Conservation (phyloP, 1,284 basidiomycete genomes). For the Somion occarium region DNA sequence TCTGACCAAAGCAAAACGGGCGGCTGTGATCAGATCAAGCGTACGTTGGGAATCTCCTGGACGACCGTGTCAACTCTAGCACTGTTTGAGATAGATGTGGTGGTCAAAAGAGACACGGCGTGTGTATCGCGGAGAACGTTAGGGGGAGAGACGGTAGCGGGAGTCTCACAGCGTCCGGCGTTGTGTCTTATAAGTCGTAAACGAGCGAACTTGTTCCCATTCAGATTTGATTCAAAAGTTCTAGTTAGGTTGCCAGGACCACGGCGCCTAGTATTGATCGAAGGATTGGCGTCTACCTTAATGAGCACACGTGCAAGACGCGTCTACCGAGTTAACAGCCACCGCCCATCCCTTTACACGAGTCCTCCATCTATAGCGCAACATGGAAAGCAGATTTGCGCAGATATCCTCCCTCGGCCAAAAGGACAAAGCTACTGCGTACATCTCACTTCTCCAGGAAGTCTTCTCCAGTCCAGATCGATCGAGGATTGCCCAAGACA, state of each 20-base stretch:
- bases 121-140: slow-evolving; percentile 3
- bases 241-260: background rate
- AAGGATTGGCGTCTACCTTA: background rate
- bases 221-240: background rate
- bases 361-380: background rate
- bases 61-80: slow-evolving; percentile 26
- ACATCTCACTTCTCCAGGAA: slow-evolving; percentile 53
- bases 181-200: background rate
- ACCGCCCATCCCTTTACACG: background rate
- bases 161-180: slow-evolving; percentile 1
- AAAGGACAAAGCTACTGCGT: slow-evolving; percentile 81
- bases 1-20: background rate
- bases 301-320: background rate
- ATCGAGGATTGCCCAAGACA: slow-evolving; percentile 42
- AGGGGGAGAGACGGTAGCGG: background rate
- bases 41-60: slow-evolving; percentile 29
- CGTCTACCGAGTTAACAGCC: background rate
- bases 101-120: slow-evolving; percentile 5
- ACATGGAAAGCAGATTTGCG: slow-evolving; percentile 62
- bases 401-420: slow-evolving; percentile 63
- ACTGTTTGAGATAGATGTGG: slow-evolving; percentile 7
- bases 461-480: slow-evolving; percentile 49
- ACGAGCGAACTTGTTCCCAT: background rate
- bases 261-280: background rate
- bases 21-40: slow-evolving; percentile 10